Evolutionary conservation across 1,284 basidiomycete species (phyloP).

Genomic region (Tetrapyrgos nigripes): DNA sequence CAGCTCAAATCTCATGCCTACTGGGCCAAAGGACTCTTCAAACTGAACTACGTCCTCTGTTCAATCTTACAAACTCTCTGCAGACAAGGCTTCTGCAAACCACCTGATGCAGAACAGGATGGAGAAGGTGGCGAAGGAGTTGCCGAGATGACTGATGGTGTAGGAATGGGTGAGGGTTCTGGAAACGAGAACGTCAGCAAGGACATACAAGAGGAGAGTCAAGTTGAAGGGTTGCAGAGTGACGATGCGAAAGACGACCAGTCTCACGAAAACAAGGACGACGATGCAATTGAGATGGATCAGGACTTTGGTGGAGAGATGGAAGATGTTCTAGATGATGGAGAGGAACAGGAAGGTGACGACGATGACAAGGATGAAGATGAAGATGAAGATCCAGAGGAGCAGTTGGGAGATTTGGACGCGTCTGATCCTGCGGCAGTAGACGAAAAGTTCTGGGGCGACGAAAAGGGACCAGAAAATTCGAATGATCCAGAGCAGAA

Average conservation of each 20-base stretch:
- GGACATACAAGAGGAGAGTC: slow-evolving; percentile 94
- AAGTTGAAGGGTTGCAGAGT: slow-evolving; percentile 92
- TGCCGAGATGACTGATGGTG: slow-evolving; percentile 70
- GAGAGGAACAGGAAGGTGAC: slow-evolving; percentile 60
- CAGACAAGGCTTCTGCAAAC: slow-evolving; percentile 92
- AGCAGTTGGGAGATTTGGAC: slow-evolving; percentile 87
- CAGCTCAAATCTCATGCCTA: slow-evolving; percentile 60
- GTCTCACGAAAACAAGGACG: slow-evolving; percentile 56
- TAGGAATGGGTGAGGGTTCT: slow-evolving; percentile 86
- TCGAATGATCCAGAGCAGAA: slow-evolving; percentile 56
- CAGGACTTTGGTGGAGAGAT: slow-evolving; percentile 84
- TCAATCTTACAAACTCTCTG: slow-evolving; percentile 79
- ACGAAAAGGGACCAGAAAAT: slow-evolving; percentile 67
- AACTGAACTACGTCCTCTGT: slow-evolving; percentile 83
- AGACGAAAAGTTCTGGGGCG: slow-evolving; percentile 98
- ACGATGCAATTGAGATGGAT: slow-evolving; percentile 77
- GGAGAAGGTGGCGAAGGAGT: slow-evolving; percentile 50
- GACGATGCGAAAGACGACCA: slow-evolving; percentile 65
- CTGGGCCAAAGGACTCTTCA: slow-evolving; percentile 86
- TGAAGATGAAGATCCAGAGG: slow-evolving; percentile 74
- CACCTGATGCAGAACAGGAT: slow-evolving; percentile 67
- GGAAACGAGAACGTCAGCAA: slow-evolving; percentile 90
- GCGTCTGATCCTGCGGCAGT: slow-evolving; percentile 86
- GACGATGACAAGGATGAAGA: slow-evolving; percentile 56
- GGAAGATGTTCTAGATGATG: slow-evolving; percentile 78